Conservation (phyloP, 768 basidiomycete species). For the Serendipita sp. region DNA sequence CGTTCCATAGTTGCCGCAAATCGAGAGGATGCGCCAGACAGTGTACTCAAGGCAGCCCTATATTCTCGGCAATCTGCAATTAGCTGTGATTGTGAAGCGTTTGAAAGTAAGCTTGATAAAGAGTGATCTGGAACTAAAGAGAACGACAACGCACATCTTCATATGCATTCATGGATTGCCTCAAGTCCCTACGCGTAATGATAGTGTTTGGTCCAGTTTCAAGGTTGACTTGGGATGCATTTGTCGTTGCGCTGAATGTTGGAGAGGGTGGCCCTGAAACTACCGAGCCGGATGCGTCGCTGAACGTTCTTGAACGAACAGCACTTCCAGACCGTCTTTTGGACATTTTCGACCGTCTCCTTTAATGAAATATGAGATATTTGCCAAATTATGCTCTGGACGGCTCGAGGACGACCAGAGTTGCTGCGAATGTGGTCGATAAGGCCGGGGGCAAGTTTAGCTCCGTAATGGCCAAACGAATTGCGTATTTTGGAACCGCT, state of each 20-base stretch:
- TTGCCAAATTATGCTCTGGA: too few species aligned
- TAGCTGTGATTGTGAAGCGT: constrained; percentile 31
- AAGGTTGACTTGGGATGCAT: constrained; percentile 32
- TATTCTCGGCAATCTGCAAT: constrained; percentile 63
- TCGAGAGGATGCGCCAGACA: constrained; percentile 68
- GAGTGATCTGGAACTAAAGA: not conserved
- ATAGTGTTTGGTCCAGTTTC: constrained; percentile 37
- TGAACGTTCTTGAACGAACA: not conserved
- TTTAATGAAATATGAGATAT: too few species aligned
- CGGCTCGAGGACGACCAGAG: too few species aligned
- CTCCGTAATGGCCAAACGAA: too few species aligned
- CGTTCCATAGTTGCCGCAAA: constrained; percentile 79
- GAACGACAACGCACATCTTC: constrained; percentile 44
- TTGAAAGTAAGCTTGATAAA: too few species aligned
- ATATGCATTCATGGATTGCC: constrained; percentile 61
- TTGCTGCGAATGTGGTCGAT: too few species aligned
- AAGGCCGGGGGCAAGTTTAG: too few species aligned
- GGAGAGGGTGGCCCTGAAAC: constrained; percentile 48
- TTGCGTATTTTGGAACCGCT: too few species aligned
- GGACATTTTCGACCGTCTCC: not conserved
- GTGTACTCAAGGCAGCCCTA: constrained; percentile 59
- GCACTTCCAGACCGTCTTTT: not conserved
- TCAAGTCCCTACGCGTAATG: constrained; percentile 64
- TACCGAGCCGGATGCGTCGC: not conserved
- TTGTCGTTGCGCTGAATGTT: constrained; percentile 67